Percentiles rank a stretch among this genome's conserved stretches.
Conservation (phyloP, 2,329 filamentous ascomycete genomes). For the Claviceps purpurea region DNA sequence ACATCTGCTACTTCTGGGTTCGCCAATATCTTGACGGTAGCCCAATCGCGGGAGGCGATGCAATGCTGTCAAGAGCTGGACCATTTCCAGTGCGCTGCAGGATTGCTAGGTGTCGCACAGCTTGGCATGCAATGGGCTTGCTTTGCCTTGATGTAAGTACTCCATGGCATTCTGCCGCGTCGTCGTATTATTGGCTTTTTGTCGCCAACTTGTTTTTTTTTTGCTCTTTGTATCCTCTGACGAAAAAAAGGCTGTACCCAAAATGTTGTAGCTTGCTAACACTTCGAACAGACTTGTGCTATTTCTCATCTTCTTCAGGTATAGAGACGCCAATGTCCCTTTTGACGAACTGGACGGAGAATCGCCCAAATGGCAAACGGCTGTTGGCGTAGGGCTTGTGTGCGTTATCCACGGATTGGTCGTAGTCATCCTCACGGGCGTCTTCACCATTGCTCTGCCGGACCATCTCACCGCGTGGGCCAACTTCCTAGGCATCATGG, state of each 20-base stretch:
- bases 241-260: too few species aligned
- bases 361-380: conserved; percentile 61
- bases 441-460: conserved; percentile 52
- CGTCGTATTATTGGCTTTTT: not conserved
- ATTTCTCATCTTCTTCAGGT: conserved; percentile 90
- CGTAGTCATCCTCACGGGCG: conserved; percentile 52
- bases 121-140: conserved; percentile 86
- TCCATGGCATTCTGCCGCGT: not conserved
- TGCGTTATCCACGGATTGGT: conserved; percentile 67
- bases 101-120: conserved; percentile 77
- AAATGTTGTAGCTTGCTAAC: conserved; percentile 9
- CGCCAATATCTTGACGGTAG: conserved; percentile 80
- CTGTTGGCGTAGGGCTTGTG: conserved; percentile 56
- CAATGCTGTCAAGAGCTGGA: conserved; percentile 75
- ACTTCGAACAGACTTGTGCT: conserved; percentile 57
- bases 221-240: too few species aligned
- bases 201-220: too few species aligned
- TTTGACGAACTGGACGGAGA: conserved; percentile 36
- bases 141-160: conserved; percentile 74
- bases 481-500: conserved; percentile 68
- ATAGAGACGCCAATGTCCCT: conserved; percentile 37
- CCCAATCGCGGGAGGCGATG: conserved; percentile 71
- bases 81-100: conserved; percentile 70
- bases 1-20: conserved; percentile 82
- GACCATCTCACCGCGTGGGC: conserved; percentile 63